These are phyloP conservation scores for Bombardia bombarda DNA, from an alignment of 495 filamentous ascomycete species.

Conservation along the genomic window DNA sequence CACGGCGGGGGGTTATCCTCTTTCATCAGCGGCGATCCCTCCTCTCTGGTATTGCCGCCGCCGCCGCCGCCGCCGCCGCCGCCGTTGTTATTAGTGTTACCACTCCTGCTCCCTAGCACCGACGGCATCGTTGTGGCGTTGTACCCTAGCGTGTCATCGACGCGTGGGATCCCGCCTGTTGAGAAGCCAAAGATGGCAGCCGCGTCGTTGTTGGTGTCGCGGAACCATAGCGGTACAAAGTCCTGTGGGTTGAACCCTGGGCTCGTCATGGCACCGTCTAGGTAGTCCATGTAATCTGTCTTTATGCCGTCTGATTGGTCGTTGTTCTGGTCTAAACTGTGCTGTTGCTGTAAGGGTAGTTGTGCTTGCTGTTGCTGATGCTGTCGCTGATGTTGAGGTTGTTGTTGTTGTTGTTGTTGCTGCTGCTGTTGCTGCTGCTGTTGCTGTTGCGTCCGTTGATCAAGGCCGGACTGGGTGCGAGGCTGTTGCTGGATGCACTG, in stretches of 20 bases:
- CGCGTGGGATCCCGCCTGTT: neutral
- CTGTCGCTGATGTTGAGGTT: neutral
- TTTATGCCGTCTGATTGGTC: too few species aligned
- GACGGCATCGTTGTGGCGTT: neutral
- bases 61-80: constrained; percentile 1
- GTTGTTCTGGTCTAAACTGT: too few species aligned
- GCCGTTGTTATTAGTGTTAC: constrained; percentile 1
- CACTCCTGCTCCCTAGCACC: neutral
- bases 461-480: too few species aligned
- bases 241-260: constrained; percentile 22
- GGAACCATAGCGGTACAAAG: constrained; percentile 8
- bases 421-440: neutral
- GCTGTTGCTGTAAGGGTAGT: too few species aligned
- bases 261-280: constrained; percentile 27
- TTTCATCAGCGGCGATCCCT: constrained; percentile 1
- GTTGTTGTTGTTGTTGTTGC: constrained; percentile 4
- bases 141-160: neutral
- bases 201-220: neutral
- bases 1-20: constrained; percentile 34
- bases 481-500: neutral
- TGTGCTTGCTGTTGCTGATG: neutral
- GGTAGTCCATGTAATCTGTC: constrained; percentile 18
- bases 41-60: constrained; percentile 2
- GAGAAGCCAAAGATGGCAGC: constrained; percentile 7
- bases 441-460: neutral